These are phyloP conservation scores for Quercus lobata DNA, from an alignment of 331 rosid genomes.

Conservation along the genomic window DNA sequence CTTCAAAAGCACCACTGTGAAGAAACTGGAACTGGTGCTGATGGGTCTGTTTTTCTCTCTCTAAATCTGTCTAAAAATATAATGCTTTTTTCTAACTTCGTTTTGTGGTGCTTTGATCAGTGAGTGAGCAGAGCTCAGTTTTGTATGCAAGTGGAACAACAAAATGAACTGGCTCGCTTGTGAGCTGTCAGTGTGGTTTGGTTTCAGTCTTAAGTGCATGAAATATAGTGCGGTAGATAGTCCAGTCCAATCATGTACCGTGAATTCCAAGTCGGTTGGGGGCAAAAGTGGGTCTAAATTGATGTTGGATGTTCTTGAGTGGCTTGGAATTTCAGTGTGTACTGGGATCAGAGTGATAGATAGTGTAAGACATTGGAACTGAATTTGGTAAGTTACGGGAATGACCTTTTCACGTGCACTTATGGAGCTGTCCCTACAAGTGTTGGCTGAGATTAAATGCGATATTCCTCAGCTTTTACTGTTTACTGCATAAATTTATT, in stretches of 20 bases:
- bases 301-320: not conserved
- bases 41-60: not conserved
- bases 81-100: not conserved
- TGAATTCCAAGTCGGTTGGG: not conserved
- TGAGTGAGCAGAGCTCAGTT: conserved; percentile 2
- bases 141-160: conserved; percentile 7
- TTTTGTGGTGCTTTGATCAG: not conserved
- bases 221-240: not conserved
- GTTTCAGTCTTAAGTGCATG: not conserved
- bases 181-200: conserved; percentile 32
- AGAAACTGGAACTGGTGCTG: not conserved
- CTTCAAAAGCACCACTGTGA: not conserved
- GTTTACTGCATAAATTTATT: no score
- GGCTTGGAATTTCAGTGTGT: not conserved
- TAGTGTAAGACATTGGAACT: no score
- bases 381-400: not conserved
- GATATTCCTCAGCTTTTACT: not conserved
- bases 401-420: conserved; percentile 9
- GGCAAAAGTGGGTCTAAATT: not conserved
- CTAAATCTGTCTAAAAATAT: not conserved
- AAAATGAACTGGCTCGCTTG: conserved; percentile 19
- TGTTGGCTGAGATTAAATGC: no score
- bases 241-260: conserved; percentile 7
- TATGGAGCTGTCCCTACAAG: not conserved
- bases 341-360: not conserved